Conservation (phyloP, 768 basidiomycete species). For the Pleurotus djamor region DNA sequence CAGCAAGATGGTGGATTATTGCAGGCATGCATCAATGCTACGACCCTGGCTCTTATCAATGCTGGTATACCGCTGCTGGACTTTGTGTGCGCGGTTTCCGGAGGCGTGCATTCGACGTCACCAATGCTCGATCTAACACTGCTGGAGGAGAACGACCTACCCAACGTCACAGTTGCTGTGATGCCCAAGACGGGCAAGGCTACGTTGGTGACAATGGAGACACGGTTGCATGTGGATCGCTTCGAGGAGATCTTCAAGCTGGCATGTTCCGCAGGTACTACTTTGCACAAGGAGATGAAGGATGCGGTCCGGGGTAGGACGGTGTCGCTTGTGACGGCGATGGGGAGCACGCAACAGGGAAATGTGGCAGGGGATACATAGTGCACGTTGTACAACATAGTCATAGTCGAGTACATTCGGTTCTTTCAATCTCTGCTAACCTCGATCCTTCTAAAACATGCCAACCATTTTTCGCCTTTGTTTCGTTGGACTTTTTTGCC, state of each 20-base stretch:
- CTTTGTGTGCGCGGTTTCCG: constrained; percentile 87
- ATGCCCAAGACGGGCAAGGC: constrained; percentile 87
- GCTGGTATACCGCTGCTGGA: constrained; percentile 91
- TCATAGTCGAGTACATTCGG: too few species aligned
- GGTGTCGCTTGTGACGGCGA: constrained; percentile 55
- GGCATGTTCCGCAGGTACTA: constrained; percentile 73
- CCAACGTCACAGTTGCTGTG: constrained; percentile 84
- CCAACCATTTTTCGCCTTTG: constrained; percentile 86
- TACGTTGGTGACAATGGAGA: constrained; percentile 91
- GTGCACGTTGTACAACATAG: constrained; percentile 3
- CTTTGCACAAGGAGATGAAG: constrained; percentile 86
- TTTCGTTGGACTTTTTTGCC: constrained; percentile 97
- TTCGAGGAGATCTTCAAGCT: constrained; percentile 87
- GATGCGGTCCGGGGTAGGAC: constrained; percentile 65
- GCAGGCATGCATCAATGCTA: constrained; percentile 91
- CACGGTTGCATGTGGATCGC: constrained; percentile 86
- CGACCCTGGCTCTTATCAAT: constrained; percentile 85
- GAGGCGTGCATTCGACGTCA: constrained; percentile 79
- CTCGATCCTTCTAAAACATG: constrained; percentile 77
- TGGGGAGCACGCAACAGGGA: constrained; percentile 45
- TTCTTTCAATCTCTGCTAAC: constrained; percentile 12
- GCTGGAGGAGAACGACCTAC: constrained; percentile 89
- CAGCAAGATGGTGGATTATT: constrained; percentile 94
- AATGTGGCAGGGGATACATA: constrained; percentile 18
- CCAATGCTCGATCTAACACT: constrained; percentile 86